Conservation (phyloP, 495 filamentous ascomycete species). For the Pseudotulostoma volvatum region DNA sequence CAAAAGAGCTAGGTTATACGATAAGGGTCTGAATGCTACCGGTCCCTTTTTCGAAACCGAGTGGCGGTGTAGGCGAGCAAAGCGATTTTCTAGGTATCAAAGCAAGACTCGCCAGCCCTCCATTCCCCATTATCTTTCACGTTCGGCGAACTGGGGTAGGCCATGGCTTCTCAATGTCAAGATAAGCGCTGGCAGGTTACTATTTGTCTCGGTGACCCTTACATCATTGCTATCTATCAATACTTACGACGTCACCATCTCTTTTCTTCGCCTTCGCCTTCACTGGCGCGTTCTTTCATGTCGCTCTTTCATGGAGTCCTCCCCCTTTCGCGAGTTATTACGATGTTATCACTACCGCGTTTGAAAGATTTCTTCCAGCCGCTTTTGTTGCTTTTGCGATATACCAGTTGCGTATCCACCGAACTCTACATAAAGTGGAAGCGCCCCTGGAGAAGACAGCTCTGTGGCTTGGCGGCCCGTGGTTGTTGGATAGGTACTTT, state of each 20-base stretch:
- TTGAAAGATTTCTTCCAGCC: slow-evolving; percentile 59
- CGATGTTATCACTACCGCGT: slow-evolving; percentile 42
- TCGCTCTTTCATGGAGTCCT: slow-evolving; percentile 57
- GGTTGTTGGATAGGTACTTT: slow-evolving; percentile 66
- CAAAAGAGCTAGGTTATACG: too few relatives aligned
- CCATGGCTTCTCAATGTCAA: slow-evolving; percentile 27
- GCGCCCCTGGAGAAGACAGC: slow-evolving; percentile 59
- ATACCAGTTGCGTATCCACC: slow-evolving; percentile 40
- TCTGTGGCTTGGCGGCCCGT: slow-evolving; percentile 58
- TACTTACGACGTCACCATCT: slow-evolving; percentile 46
- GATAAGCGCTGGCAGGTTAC: slow-evolving; percentile 54
- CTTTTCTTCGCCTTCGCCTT: slow-evolving; percentile 52
- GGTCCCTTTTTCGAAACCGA: too few relatives aligned
- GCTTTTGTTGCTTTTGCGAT: slow-evolving; percentile 54
- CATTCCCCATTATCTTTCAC: slow-evolving; percentile 55
- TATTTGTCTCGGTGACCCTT: slow-evolving; percentile 46
- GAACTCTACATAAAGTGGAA: slow-evolving; percentile 36
- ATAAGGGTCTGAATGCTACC: too few relatives aligned
- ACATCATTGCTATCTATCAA: slow-evolving; percentile 45
- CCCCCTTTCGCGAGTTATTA: slow-evolving; percentile 32
- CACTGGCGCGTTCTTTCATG: slow-evolving; percentile 55
- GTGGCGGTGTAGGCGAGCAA: slow-evolving; percentile 44
- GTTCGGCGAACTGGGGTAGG: slow-evolving; percentile 30
- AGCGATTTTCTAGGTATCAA: slow-evolving; percentile 33
- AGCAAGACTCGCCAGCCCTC: slow-evolving; percentile 42